Conservation (phyloP, 208 protist genomes). For the Leptomonas seymouri region DNA sequence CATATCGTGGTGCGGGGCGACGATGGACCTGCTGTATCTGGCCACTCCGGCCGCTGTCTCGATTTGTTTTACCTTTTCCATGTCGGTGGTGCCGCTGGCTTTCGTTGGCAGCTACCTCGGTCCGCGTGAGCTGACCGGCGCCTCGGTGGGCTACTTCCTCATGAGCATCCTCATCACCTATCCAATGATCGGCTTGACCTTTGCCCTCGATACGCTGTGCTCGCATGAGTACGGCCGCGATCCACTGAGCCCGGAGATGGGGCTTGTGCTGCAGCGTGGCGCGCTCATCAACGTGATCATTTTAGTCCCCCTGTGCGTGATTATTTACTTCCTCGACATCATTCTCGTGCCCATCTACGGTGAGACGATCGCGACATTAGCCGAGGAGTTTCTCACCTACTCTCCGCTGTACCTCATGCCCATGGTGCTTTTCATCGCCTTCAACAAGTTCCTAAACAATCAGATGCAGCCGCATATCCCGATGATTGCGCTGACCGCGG, state of each 20-base stretch:
- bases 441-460: conserved; percentile 88
- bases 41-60: conserved; percentile 65
- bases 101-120: conserved; percentile 84
- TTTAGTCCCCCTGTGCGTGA: conserved; percentile 52
- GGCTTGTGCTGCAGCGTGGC: conserved; percentile 77
- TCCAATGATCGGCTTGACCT: conserved; percentile 80
- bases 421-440: conserved; percentile 68
- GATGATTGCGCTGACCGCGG: conserved; percentile 79
- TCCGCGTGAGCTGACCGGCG: conserved; percentile 60
- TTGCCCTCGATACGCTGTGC: conserved; percentile 85
- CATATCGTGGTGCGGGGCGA: conserved; percentile 40
- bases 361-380: conserved; percentile 42
- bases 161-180: conserved; percentile 72
- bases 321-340: conserved; percentile 52
- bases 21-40: conserved; percentile 70
- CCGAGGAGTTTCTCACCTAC: conserved; percentile 72
- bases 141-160: conserved; percentile 86
- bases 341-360: conserved; percentile 67
- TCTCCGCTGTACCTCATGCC: conserved; percentile 68
- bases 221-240: conserved; percentile 86
- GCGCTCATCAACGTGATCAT: conserved; percentile 76
- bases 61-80: conserved; percentile 81
- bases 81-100: conserved; percentile 73
- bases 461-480: conserved; percentile 84
- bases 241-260: conserved; percentile 66